Conservation (phyloP, 306 rosid genomes). For the Cicer cuneatum region DNA sequence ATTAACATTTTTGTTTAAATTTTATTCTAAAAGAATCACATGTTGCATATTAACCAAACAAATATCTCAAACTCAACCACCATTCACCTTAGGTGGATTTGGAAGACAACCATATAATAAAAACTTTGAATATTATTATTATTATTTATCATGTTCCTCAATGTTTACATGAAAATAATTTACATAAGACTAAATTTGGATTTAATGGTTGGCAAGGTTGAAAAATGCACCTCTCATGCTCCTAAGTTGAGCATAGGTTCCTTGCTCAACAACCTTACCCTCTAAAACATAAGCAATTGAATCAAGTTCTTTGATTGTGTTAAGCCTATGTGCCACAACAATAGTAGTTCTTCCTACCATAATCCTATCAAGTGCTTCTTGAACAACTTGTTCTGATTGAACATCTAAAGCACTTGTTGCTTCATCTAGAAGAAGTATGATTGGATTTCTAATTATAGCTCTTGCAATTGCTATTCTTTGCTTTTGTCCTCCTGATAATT, state of each 20-base stretch:
- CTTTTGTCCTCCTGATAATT: slow-evolving; percentile 94
- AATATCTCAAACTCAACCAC: neutral
- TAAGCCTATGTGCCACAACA: slow-evolving; percentile 89
- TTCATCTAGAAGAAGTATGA: slow-evolving; percentile 72
- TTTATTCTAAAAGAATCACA: too few species aligned
- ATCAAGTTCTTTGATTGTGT: slow-evolving; percentile 83
- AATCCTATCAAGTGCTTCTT: slow-evolving; percentile 84
- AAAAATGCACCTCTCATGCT: slow-evolving; percentile 84
- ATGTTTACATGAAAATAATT: neutral
- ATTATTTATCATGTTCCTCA: slow-evolving; percentile 27
- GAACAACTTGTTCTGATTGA: slow-evolving; percentile 89
- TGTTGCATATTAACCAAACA: neutral
- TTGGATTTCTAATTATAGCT: slow-evolving; percentile 88
- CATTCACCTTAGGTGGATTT: neutral
- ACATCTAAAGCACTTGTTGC: slow-evolving; percentile 95
- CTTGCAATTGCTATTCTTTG: slow-evolving; percentile 94
- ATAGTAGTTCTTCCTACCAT: slow-evolving; percentile 90
- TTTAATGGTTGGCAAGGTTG: slow-evolving; percentile 66
- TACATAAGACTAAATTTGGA: slow-evolving; percentile 48
- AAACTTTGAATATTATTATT: neutral
- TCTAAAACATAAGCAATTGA: slow-evolving; percentile 81
- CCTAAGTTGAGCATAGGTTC: slow-evolving; percentile 80
- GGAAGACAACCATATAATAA: neutral
- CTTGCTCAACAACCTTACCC: slow-evolving; percentile 84
- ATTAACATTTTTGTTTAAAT: too few species aligned